These are phyloP conservation scores for Camellia granthamiana DNA, from an alignment of 148 eudicot genomes.

Conservation along the genomic window DNA sequence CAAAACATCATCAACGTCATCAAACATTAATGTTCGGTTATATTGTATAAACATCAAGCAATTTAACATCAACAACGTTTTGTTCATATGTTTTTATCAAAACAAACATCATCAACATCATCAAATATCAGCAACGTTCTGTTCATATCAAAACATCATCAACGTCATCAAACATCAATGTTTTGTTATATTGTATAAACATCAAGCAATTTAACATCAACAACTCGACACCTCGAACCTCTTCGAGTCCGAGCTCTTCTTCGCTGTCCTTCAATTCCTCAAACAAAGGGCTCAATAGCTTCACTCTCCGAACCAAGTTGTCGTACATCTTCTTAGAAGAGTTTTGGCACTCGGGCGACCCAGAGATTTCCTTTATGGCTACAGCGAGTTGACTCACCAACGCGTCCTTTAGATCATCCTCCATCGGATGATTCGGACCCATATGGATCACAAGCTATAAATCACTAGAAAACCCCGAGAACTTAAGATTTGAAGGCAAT, in stretches of 20 bases:
- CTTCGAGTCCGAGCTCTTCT: conserved; percentile 40
- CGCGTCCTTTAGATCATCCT: conserved; percentile 26
- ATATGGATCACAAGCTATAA: background rate
- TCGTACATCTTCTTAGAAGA: conserved; percentile 59
- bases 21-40: no score
- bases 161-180: no score
- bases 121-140: no score
- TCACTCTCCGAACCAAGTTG: conserved; percentile 72
- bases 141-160: no score
- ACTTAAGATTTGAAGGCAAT: background rate
- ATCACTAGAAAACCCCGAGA: background rate
- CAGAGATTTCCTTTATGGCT: conserved; percentile 47
- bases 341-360: conserved; percentile 62
- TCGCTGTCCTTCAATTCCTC: conserved; percentile 72
- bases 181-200: no score
- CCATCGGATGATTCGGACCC: conserved; percentile 22
- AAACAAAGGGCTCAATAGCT: conserved; percentile 83
- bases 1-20: no score
- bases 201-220: conserved; percentile 12
- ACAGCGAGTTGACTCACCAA: conserved; percentile 45
- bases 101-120: no score
- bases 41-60: no score
- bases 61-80: no score
- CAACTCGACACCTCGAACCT: conserved; percentile 42
- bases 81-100: no score